phyloP scores from a whole-genome alignment of 2,329 filamentous ascomycete species.

The Neurospora sp. region DNA sequence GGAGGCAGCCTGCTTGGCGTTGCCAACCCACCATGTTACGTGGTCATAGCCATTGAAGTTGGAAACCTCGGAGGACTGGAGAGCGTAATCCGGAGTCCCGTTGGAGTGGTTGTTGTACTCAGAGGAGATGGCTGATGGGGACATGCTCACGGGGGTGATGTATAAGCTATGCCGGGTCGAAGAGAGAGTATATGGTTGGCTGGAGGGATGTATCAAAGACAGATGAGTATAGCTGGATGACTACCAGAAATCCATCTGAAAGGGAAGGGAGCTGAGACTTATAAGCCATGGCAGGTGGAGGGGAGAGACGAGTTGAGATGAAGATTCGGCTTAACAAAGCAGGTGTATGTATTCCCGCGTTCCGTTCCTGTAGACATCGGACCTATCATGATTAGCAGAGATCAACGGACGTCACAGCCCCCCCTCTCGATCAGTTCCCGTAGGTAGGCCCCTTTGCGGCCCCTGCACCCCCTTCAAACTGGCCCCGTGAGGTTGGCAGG shows the following conservation, averaged over 20 bases:
- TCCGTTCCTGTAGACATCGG: conserved; percentile 3
- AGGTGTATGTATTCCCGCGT: conserved; percentile 5
- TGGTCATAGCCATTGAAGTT: conserved; percentile 83
- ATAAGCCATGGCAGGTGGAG: conserved; percentile 4
- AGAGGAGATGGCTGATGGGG: conserved; percentile 47
- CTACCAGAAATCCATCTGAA: background rate
- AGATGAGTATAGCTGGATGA: background rate
- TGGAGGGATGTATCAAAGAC: background rate
- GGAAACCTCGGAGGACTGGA: conserved; percentile 34
- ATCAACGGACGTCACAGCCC: conserved; percentile 8
- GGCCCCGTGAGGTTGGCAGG: background rate
- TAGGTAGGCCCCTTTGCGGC: background rate
- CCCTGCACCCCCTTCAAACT: background rate
- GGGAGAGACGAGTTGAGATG: background rate
- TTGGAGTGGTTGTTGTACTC: conserved; percentile 29
- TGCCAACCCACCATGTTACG: conserved; percentile 92
- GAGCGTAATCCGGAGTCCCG: conserved; percentile 42
- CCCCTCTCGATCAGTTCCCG: background rate
- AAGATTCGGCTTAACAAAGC: conserved; percentile 12
- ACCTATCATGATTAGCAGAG: background rate
- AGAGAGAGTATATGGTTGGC: background rate
- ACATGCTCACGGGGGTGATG: conserved; percentile 34
- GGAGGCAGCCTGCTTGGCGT: conserved; percentile 86
- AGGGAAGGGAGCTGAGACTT: conserved; percentile 3
- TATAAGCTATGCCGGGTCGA: background rate